Base-by-base conservation (phyloP, 805 yeast genomes). In the Monosporozyma unispora region DNA sequence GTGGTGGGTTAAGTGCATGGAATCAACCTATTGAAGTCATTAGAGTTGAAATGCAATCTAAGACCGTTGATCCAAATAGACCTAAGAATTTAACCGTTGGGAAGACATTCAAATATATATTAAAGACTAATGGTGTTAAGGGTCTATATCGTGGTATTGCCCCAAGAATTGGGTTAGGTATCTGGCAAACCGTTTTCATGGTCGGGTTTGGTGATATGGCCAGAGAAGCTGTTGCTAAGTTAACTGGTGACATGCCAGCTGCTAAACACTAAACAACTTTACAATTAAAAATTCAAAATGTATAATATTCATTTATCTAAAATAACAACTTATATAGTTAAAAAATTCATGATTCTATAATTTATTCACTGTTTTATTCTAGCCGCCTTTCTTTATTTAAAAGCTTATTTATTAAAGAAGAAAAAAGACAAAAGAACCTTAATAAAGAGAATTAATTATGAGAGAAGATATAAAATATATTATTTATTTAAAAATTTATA, bases 121-220 rank as follows among this genome's bases (percentile, higher is more conserved):
- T 89, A 70, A 60, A 75, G 46, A 79, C 81, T 58, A 87, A 83
- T 64, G 99, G 99, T 58, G 52, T 90, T 51, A 81, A 80, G 70
- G 99, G 99, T 51, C 78, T 93, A 54, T 93, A 90, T 68, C 79
- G 96, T 69, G 99, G 99, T 65, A 96, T 90, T 43, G 81, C 98
- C 14, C 98, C 99, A 59, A 85, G 99, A 77, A 80, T 93, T 58
- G 97, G 96, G 50, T 78, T 93, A 56, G 95, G 98, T 61, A 84
- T 91, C 54, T 93, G 98, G 97, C 99, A 93, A 75, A 91, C 98
- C 2, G 88, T 91, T 44, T 91, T 95, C 69, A 91, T 91, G 98
- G 98, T 91, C 52, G 96, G 96, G 11, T 81, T 93, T 57, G 99
- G 98, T 67, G 99, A 93, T 64, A 87, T 89, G 70, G 89, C 89